Evolutionary conservation across 768 basidiomycete species (phyloP), one percentile per base, ranked within the genome.

Genomic region (Lactifluus subvellereus): DNA sequence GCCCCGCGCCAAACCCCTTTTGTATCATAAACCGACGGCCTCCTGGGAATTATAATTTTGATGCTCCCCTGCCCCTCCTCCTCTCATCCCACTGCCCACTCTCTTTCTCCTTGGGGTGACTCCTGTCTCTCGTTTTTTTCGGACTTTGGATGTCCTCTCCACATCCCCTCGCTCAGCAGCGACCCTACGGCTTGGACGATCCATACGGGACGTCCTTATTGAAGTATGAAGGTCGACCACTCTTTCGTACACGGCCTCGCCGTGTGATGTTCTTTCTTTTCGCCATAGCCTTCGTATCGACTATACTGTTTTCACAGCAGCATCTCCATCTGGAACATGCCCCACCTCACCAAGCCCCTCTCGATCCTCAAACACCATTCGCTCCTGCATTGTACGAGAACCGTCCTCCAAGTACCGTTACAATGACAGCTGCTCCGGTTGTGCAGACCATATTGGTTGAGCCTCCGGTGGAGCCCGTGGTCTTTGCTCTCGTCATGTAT

Each of bases 401-500:
- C 38, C 11, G 42, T 9, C 35, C 55, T n/a, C 45, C 42, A 10
- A 16, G 5, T 16, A 32, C 48, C 10, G 45, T 35, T 18, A 56
- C 63, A 9, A 37, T 45, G 10, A 56, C 57, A 13, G 59, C 60
- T 16, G 45, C 66, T 4, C 20, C 59, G 7, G 40, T 35, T 8
- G 48, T 50, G 7, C n/a, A 56, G 9, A 56, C 59, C n/a, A 16
- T 45, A 13, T 1, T 56, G 3, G 33, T 59, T 20, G 54, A 60
- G 22, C 59, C 22, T 16, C n/a, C 30, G 4, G 37, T 54, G 10
- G 54, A 62, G 32, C 67, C 60, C 0, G 57, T 67, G 27, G 57
- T 57, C 27, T 67, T 67, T 30, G 53, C 65, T 11, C 65, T 67
- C 14, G 20, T 67, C 40, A 66, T 67, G 60, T 62, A 38, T 54